These are phyloP conservation scores for Trichophyton rubrum DNA, from an alignment of 2,329 filamentous ascomycete genomes.

Conservation along the genomic window DNA sequence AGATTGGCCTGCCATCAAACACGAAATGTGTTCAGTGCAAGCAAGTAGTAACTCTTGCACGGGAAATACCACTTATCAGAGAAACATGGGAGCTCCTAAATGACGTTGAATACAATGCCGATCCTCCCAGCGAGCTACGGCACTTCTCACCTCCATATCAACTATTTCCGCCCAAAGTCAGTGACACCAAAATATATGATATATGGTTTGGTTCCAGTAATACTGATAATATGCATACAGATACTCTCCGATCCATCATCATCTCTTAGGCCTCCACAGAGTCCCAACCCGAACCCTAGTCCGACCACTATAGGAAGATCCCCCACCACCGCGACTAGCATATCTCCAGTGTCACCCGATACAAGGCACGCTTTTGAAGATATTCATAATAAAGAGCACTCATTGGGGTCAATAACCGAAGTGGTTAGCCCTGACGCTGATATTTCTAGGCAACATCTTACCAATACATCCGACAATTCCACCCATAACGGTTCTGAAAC, in stretches of 20 bases:
- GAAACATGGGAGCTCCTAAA: slow-evolving; percentile 28
- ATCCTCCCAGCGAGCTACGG: slow-evolving; percentile 29
- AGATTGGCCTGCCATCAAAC: slow-evolving; percentile 14
- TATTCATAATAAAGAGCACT: background rate
- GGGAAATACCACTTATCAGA: slow-evolving; percentile 27
- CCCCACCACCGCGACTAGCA: slow-evolving; percentile 3
- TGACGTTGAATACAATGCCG: slow-evolving; percentile 26
- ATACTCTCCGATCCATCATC: background rate
- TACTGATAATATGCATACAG: background rate
- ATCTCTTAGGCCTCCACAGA: background rate
- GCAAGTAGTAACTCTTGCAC: slow-evolving; percentile 24
- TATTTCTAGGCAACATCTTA: background rate
- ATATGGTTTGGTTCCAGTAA: background rate
- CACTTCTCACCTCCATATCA: slow-evolving; percentile 20
- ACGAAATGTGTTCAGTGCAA: slow-evolving; percentile 26
- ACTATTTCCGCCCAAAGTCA: slow-evolving; percentile 5
- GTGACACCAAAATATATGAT: background rate
- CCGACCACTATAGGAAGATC: slow-evolving; percentile 5
- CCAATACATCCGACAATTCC: background rate
- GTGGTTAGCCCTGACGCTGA: background rate
- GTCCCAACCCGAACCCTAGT: background rate
- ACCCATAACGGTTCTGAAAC: background rate
- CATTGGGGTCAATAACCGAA: slow-evolving; percentile 1
- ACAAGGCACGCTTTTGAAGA: slow-evolving; percentile 6
- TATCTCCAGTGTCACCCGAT: slow-evolving; percentile 10